Evolutionary conservation across 352 stramenopile species (phyloP).

Genomic region (Phytophthora sojae): DNA sequence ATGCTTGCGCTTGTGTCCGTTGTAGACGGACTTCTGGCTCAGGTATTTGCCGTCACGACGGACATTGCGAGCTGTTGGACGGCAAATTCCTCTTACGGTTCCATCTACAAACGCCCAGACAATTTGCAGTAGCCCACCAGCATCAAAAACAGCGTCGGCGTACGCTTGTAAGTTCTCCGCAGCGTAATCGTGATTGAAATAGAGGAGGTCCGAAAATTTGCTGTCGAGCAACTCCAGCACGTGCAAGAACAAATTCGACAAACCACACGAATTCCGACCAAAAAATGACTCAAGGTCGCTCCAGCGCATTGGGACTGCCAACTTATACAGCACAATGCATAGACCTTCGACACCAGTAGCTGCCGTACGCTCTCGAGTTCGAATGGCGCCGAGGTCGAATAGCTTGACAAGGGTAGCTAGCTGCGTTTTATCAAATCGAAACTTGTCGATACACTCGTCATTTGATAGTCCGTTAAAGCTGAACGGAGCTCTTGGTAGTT

Average conservation of each 20-base stretch:
- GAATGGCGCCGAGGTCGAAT: neutral
- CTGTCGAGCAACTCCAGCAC: constrained; percentile 2
- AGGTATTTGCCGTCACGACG: constrained; percentile 9
- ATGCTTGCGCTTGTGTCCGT: constrained; percentile 29
- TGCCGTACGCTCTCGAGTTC: neutral
- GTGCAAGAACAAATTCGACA: constrained; percentile 24
- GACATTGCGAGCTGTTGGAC: constrained; percentile 3
- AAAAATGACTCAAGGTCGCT: constrained; percentile 11
- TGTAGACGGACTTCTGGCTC: constrained; percentile 31
- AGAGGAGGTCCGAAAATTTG: constrained; percentile 2
- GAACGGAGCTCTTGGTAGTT: neutral
- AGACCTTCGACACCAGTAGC: constrained; percentile 10
- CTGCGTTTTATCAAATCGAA: neutral
- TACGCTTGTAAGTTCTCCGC: constrained; percentile 9
- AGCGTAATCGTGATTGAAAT: constrained; percentile 10
- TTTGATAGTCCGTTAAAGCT: neutral
- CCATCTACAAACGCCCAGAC: constrained; percentile 25
- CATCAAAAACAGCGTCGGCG: constrained; percentile 23
- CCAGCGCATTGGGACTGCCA: constrained; percentile 16
- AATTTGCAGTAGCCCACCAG: constrained; percentile 1
- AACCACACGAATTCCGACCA: constrained; percentile 7
- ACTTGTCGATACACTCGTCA: neutral
- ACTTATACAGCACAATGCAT: constrained; percentile 24
- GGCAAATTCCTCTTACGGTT: constrained; percentile 22
- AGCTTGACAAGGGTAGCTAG: neutral